Evolutionary conservation across 163 green algal genomes (phyloP), one percentile per base, ranked within the genome.

Genomic region (Scenedesmus sp.): DNA sequence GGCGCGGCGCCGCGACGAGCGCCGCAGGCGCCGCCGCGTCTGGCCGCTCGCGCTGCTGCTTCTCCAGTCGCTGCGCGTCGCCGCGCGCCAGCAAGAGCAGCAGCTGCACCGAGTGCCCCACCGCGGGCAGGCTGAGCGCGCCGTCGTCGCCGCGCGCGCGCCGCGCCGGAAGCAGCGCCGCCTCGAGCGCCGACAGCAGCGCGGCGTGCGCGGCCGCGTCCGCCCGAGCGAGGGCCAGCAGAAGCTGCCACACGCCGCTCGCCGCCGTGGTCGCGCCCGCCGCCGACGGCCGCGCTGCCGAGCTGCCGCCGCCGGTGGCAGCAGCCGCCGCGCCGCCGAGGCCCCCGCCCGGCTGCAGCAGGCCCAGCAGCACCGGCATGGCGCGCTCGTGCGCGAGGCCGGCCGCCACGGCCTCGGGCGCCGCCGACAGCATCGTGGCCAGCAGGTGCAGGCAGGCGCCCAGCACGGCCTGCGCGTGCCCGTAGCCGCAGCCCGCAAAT

Each of bases 91-190:
- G 36, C 22, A 57, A 11, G 15, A 77, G 69, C 54, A 77, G 69
- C 53, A 77, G 54, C 39, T 77, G 69, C 26, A 58, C 24, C 39
- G 64, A n/a, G 56, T 77, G 67, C 22, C 67, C 67, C 15, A n/a
- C n/a, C n/a, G n/a, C n/a, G n/a, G n/a, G n/a, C n/a, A n/a, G n/a
- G 6, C 39, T 47, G 39, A 47, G 39, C 39, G 7, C 39, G 39
- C 39, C 6, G 10, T 47, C 39, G 6, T 6, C 6, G 39, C 39
- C 7, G 39, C 10, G 10, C 39, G 42, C 17, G 0, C 58, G 24
- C 44, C 57, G 24, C 34, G n/a, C 42, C 26, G 9, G 24, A 17
- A 60, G 31, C 15, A 34, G n/a, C 20, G 11, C 56, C 33, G 56
- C 56, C 22, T 65, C 39, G 36, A 77, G 54, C 24, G 31, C 36